phyloP scores from a whole-genome alignment of 2,329 filamentous ascomycete species.

The Aspergillus puulaauensis region DNA sequence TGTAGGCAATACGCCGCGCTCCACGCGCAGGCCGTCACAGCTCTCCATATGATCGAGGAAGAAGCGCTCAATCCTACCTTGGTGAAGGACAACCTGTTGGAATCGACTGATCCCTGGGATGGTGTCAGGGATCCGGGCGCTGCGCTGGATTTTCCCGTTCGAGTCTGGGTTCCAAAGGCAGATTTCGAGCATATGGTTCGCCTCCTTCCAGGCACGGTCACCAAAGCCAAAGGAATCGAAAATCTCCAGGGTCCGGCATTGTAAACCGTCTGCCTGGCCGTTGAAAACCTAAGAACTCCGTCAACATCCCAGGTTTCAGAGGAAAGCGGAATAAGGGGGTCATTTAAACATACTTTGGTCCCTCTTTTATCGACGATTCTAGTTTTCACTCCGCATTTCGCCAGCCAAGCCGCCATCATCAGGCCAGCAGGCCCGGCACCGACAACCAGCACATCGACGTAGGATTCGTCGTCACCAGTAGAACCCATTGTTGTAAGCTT shows the following conservation, averaged over 20 bases:
- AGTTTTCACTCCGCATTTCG: constrained; percentile 48
- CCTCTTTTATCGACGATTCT: constrained; percentile 49
- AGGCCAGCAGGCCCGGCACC: constrained; percentile 53
- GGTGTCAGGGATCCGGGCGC: constrained; percentile 63
- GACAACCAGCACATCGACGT: constrained; percentile 36
- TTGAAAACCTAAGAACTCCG: constrained; percentile 15
- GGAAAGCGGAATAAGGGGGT: no score
- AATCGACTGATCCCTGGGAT: constrained; percentile 62
- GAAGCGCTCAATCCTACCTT: constrained; percentile 68
- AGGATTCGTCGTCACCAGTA: neutral
- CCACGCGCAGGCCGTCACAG: constrained; percentile 55
- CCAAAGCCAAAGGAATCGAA: constrained; percentile 69
- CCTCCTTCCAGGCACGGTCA: constrained; percentile 63
- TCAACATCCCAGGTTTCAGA: no score
- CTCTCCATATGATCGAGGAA: constrained; percentile 62
- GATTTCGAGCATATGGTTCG: constrained; percentile 67
- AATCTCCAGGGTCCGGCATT: constrained; percentile 42
- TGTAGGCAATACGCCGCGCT: constrained; percentile 60
- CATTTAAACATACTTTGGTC: constrained; percentile 11
- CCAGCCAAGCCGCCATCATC: constrained; percentile 51
- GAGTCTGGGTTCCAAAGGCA: constrained; percentile 60
- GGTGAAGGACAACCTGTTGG: constrained; percentile 67
- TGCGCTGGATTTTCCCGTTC: constrained; percentile 57
- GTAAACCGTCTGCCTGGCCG: constrained; percentile 23
- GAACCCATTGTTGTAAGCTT: neutral